Percentiles rank a stretch among this genome's conserved stretches.
Conservation (phyloP, 208 protist species). For the Herpetomonas tarakana region DNA sequence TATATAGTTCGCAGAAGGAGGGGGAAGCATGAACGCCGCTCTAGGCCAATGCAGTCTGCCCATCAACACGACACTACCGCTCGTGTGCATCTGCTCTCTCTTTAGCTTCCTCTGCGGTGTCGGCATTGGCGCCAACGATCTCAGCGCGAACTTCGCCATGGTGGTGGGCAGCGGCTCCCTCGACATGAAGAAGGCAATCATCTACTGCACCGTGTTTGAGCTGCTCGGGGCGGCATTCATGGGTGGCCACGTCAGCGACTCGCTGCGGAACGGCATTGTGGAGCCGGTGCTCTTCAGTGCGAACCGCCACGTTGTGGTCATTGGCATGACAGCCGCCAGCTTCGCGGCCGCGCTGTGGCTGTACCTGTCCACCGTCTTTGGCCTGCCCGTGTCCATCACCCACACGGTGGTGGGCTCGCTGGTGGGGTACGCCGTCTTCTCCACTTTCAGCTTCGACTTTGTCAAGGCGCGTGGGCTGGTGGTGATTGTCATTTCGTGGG, state of each 20-base stretch:
- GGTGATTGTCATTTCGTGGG: constrained; percentile 74
- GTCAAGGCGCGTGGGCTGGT: constrained; percentile 46
- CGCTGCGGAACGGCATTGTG: constrained; percentile 74
- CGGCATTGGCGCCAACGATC: constrained; percentile 81
- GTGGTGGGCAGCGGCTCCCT: constrained; percentile 81
- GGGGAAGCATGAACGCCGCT: constrained; percentile 11
- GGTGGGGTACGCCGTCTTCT: constrained; percentile 67
- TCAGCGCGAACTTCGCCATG: constrained; percentile 86
- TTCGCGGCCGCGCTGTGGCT: constrained; percentile 72
- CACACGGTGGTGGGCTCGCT: constrained; percentile 83
- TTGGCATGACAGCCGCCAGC: constrained; percentile 75
- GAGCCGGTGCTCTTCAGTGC: constrained; percentile 52
- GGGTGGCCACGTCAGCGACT: constrained; percentile 76
- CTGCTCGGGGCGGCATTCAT: constrained; percentile 82
- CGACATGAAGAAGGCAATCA: constrained; percentile 74
- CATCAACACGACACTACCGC: constrained; percentile 63
- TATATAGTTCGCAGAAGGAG: too few relatives aligned
- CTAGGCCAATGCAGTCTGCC: constrained; percentile 48
- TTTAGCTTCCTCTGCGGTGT: constrained; percentile 82
- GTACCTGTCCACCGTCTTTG: constrained; percentile 78
- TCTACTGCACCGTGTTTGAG: constrained; percentile 82
- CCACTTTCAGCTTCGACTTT: constrained; percentile 42
- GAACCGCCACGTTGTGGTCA: constrained; percentile 62
- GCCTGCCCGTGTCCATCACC: constrained; percentile 79
- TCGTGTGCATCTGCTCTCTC: constrained; percentile 71